Conservation (phyloP, 345 rosid genomes). For the Zanthoxylum bungeanum region DNA sequence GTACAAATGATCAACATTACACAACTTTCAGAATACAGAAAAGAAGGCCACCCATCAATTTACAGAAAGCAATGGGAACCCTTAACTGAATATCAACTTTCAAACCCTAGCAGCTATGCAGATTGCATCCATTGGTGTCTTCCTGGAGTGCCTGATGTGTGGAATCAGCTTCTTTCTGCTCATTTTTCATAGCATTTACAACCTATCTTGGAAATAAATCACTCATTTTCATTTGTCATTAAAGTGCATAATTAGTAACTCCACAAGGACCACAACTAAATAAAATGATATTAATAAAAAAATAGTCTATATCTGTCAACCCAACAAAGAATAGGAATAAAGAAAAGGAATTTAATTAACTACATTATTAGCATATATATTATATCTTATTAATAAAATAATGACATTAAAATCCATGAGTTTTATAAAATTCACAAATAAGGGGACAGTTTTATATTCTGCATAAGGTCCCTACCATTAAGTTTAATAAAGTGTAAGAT, state of each 20-base stretch:
- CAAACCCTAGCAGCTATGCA: conserved; percentile 60
- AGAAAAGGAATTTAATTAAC: too few species aligned
- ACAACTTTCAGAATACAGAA: conserved; percentile 70
- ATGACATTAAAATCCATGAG: too few species aligned
- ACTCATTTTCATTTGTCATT: too few species aligned
- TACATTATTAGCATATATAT: too few species aligned
- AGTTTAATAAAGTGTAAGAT: neutral
- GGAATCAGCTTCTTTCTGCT: conserved; percentile 84
- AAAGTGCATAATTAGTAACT: too few species aligned
- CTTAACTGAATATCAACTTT: conserved; percentile 38
- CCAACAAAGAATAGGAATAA: too few species aligned
- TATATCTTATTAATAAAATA: too few species aligned
- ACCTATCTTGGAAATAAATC: neutral
- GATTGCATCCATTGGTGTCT: conserved; percentile 96
- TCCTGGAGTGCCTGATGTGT: conserved; percentile 91
- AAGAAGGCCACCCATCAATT: conserved; percentile 75
- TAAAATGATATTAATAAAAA: too few species aligned
- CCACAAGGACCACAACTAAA: too few species aligned
- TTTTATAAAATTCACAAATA: too few species aligned
- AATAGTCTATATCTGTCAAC: too few species aligned
- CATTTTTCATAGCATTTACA: conserved; percentile 31
- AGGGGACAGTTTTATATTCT: too few species aligned
- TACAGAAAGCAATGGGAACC: conserved; percentile 74
- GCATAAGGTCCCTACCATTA: neutral
- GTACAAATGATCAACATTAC: conserved; percentile 72